Evolutionary conservation across 768 basidiomycete species (phyloP).

Genomic region (Amanita brunnescens): DNA sequence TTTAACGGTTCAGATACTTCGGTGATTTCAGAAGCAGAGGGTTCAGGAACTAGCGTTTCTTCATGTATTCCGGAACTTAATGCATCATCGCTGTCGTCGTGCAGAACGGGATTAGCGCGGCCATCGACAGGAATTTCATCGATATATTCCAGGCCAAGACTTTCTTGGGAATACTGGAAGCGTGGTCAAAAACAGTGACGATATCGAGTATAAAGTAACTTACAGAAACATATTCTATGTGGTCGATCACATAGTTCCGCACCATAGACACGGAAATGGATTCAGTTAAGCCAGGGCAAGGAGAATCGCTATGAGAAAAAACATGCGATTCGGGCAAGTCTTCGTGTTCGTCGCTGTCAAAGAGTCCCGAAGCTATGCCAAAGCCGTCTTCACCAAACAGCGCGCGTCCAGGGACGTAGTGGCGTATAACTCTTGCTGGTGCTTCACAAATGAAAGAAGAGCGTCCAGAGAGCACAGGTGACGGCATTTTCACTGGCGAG

Average conservation of each 20-base stretch:
- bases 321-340: neutral
- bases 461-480: neutral
- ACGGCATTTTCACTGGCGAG: too few relatives aligned
- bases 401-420: neutral
- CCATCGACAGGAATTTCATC: neutral
- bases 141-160: neutral
- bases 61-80: neutral
- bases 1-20: neutral
- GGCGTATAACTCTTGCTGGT: neutral
- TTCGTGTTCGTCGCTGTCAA: neutral
- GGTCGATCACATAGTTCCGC: neutral
- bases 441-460: neutral
- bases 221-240: neutral
- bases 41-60: too few relatives aligned
- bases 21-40: neutral
- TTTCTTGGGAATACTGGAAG: neutral
- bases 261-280: neutral
- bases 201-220: neutral
- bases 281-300: neutral
- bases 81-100: neutral
- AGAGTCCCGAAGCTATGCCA: neutral
- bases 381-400: conserved; percentile 1
- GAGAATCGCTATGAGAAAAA: neutral
- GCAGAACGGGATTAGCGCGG: neutral
- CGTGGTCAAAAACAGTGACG: neutral